These are phyloP conservation scores for Fusarium tuaranense DNA, from an alignment of 2,329 filamentous ascomycete genomes.

Conservation along the genomic window DNA sequence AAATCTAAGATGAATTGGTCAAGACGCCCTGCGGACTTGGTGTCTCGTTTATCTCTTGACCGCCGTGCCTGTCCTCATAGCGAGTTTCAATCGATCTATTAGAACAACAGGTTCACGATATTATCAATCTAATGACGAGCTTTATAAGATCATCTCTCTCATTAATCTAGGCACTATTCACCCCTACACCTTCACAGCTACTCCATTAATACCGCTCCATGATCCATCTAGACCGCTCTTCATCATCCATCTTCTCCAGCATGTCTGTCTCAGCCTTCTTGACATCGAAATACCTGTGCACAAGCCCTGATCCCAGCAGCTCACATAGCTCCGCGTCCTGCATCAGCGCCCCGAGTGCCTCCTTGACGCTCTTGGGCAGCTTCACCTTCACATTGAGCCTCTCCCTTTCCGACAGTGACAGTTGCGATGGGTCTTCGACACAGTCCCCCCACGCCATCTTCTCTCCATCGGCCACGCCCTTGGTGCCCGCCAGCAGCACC, in stretches of 20 bases:
- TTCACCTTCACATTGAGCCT: conserved; percentile 64
- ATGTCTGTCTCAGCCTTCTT: conserved; percentile 68
- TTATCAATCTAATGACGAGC: neutral
- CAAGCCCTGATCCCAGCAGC: conserved; percentile 61
- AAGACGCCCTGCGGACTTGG: no score
- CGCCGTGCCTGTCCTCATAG: neutral
- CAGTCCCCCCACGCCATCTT: conserved; percentile 66
- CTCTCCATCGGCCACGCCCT: conserved; percentile 45
- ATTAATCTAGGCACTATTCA: neutral
- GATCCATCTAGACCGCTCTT: conserved; percentile 67
- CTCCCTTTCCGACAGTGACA: conserved; percentile 61
- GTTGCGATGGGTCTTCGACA: conserved; percentile 61
- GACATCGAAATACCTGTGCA: conserved; percentile 67
- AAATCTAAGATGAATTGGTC: no score
- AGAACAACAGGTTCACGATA: neutral
- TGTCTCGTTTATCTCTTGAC: no score
- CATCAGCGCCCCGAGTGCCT: conserved; percentile 65
- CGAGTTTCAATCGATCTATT: neutral
- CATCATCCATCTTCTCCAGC: conserved; percentile 57
- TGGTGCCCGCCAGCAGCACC: conserved; percentile 47
- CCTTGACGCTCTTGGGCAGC: conserved; percentile 66
- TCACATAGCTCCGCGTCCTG: conserved; percentile 59
- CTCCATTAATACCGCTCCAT: conserved; percentile 69
- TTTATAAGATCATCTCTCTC: neutral
- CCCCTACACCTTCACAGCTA: neutral